Evolutionary conservation across 441 rosid genomes (phyloP), one percentile per base, ranked within the genome.

Genomic region (Pelargonium citronellum): DNA sequence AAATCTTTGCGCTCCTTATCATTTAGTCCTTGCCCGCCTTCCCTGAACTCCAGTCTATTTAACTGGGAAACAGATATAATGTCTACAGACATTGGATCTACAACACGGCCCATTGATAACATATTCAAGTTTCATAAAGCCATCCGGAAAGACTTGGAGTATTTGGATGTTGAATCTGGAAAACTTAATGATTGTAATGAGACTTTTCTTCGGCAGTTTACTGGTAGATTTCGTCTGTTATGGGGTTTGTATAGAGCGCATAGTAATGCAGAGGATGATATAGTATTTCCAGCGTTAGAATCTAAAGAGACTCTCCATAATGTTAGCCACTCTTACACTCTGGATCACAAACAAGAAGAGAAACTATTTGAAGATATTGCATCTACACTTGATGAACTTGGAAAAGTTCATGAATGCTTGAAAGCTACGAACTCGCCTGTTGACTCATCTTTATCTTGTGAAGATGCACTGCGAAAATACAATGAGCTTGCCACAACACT

Each of bases 161-260:
- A 85, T 77, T 79, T 89, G 79, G 95, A 89, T 66, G 81, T 79
- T 68, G 95, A 89, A 81, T 89, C 92, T 68, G 88, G 87, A 24
- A 89, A 85, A 73, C 84, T 89, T 37, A 80, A 74, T 72, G 87
- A 83, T 51, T 83, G 89, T 74, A 77, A 83, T 77, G 91, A 83
- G 74, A 69, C 79, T 70, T 80, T 82, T 73, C 88, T 87, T 53
- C 77, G 91, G 82, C 88, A 85, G 76, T 89, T 89, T 69, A 80
- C 83, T 66, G 95, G 95, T 64, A 86, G 95, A 76, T 89, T 89
- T 78, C 89, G 83, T 66, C 79, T 89, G 47, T 79, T 89, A 72
- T 83, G 87, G 91, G 92, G 87, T 72, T 82, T 89, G 86, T 89
- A 89, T 80, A 85, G 85, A 81, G 94, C 94, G 71, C 91, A 85